Conservation (phyloP, 73 alveolate genomes). For the Paramecium primaurelia region DNA sequence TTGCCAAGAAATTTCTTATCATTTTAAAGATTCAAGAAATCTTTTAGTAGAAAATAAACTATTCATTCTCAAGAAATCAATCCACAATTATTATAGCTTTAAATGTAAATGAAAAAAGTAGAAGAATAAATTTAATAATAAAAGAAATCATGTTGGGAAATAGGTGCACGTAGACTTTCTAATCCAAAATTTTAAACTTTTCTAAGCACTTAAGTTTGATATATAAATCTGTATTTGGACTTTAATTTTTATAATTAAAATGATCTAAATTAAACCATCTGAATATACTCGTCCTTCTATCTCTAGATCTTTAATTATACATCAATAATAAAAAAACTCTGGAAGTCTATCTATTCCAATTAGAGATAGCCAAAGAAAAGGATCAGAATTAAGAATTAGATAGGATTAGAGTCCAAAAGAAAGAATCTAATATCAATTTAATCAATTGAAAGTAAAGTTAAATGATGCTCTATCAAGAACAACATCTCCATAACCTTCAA, state of each 20-base stretch:
- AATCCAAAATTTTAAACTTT: background rate
- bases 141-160: background rate
- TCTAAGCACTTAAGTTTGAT: background rate
- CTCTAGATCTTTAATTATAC: background rate
- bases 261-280: background rate
- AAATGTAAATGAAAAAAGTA: background rate
- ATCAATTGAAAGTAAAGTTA: background rate
- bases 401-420: background rate
- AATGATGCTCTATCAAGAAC: background rate
- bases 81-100: background rate
- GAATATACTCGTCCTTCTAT: background rate
- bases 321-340: background rate
- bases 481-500: background rate
- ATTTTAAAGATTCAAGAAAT: background rate
- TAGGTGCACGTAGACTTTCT: background rate
- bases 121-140: background rate
- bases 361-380: background rate
- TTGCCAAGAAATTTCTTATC: background rate
- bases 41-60: background rate
- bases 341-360: background rate
- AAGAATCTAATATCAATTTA: background rate
- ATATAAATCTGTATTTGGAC: background rate
- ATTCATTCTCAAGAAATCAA: background rate
- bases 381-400: background rate
- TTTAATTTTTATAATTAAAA: background rate